Evolutionary conservation across 208 protist species (phyloP).

Genomic region (Trypanosoma avium): DNA sequence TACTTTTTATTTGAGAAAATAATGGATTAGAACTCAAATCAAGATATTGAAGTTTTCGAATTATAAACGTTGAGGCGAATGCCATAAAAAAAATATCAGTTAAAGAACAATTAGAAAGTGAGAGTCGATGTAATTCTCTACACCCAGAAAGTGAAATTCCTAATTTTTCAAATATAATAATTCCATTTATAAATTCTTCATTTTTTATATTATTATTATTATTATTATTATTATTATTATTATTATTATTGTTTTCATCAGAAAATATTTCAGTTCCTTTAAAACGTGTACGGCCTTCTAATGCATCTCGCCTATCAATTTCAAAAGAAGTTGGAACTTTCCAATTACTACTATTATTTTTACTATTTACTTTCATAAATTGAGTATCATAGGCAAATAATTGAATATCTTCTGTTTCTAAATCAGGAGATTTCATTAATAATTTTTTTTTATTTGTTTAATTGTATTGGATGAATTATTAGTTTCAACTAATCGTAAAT

Average conservation of each 20-base stretch:
- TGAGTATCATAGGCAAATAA: constrained; percentile 69
- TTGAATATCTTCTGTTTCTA: constrained; percentile 16
- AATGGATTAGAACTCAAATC: constrained; percentile 62
- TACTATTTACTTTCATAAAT: constrained; percentile 40
- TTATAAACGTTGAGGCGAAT: constrained; percentile 19
- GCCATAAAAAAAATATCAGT: constrained; percentile 35
- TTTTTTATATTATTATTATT: not conserved
- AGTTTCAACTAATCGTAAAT: constrained; percentile 45
- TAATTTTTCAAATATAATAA: constrained; percentile 33
- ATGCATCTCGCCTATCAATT: constrained; percentile 68
- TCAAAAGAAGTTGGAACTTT: constrained; percentile 80
- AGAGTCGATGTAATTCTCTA: constrained; percentile 39
- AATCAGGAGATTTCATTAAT: too few species aligned
- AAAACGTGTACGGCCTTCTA: constrained; percentile 55
- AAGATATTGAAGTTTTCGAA: constrained; percentile 43
- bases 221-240: not conserved
- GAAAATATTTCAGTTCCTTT: constrained; percentile 29
- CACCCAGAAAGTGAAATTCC: constrained; percentile 60
- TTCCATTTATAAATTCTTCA: not conserved
- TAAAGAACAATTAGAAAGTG: constrained; percentile 54
- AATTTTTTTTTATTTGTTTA: too few species aligned
- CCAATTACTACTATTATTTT: not conserved
- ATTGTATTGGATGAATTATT: too few species aligned
- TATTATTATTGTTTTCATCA: constrained; percentile 13
- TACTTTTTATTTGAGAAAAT: constrained; percentile 34